Evolutionary conservation across 2,329 filamentous ascomycete species (phyloP).

Genomic region (Colletotrichum orbiculare): DNA sequence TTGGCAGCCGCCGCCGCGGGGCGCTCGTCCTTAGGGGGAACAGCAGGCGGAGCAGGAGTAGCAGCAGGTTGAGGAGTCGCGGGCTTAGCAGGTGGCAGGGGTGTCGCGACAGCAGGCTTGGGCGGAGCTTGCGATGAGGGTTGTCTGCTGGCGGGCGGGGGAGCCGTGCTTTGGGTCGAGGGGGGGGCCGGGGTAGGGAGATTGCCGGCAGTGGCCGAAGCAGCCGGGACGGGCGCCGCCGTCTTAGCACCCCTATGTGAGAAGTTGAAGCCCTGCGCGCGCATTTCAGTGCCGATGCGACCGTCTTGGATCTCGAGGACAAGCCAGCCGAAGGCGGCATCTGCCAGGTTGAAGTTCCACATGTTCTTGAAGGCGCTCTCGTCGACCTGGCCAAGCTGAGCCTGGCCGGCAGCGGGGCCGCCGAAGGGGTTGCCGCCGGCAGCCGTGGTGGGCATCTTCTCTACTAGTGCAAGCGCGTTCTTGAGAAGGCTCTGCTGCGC

Average conservation of each 20-base stretch:
- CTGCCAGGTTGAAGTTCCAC: constrained; percentile 99
- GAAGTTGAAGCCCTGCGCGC: constrained; percentile 99
- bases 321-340: constrained; percentile 96
- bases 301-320: constrained; percentile 96
- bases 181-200: constrained; percentile 49
- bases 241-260: constrained; percentile 90
- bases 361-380: constrained; percentile 99
- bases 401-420: constrained; percentile 78
- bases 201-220: constrained; percentile 46
- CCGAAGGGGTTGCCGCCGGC: constrained; percentile 98
- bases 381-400: constrained; percentile 87
- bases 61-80: constrained; percentile 63
- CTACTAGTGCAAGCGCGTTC: constrained; percentile 91
- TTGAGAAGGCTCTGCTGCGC: constrained; percentile 92
- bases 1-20: constrained; percentile 58
- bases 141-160: constrained; percentile 49
- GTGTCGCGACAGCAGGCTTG: constrained; percentile 55
- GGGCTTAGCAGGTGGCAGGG: constrained; percentile 52
- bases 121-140: constrained; percentile 48
- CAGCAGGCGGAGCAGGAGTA: constrained; percentile 51
- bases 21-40: constrained; percentile 69
- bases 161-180: constrained; percentile 49
- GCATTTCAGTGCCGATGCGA: constrained; percentile 97
- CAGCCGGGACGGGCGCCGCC: constrained; percentile 53
- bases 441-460: constrained; percentile 96